Conservation (phyloP, 2,329 filamentous ascomycete species). For the Teratosphaeria pseudoeucalypti region DNA sequence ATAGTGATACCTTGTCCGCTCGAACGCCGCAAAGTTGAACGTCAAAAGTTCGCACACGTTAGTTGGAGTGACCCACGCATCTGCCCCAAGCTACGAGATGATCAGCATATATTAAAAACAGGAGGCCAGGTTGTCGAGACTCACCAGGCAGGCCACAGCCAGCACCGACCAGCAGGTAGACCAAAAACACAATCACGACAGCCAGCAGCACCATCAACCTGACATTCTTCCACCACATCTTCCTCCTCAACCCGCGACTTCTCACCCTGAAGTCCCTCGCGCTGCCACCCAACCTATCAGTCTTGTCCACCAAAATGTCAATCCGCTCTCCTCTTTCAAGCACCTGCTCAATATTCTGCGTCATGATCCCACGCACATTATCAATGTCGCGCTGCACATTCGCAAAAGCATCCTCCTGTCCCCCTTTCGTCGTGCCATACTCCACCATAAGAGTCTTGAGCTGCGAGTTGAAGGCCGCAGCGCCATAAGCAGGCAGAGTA, state of each 20-base stretch:
- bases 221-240: conserved; percentile 99
- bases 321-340: conserved; percentile 86
- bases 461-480: conserved; percentile 72
- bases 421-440: conserved; percentile 67
- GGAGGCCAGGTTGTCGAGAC: conserved; percentile 5
- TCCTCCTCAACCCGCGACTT: conserved; percentile 72
- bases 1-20: not conserved
- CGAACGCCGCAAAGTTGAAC: conserved; percentile 1
- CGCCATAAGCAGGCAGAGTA: conserved; percentile 77
- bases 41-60: not conserved
- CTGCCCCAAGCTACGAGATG: conserved; percentile 15
- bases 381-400: conserved; percentile 86
- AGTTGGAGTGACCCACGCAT: not conserved
- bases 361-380: conserved; percentile 85
- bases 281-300: conserved; percentile 77
- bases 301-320: conserved; percentile 91
- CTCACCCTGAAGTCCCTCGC: conserved; percentile 84
- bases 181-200: conserved; percentile 61
- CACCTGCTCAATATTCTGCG: conserved; percentile 82
- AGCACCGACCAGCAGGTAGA: conserved; percentile 63
- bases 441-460: conserved; percentile 71
- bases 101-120: not conserved
- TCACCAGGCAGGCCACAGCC: conserved; percentile 58
- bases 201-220: conserved; percentile 77
- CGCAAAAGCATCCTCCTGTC: conserved; percentile 68